Base-by-base conservation (phyloP, 331 rosid species). In the Saraca asoca region DNA sequence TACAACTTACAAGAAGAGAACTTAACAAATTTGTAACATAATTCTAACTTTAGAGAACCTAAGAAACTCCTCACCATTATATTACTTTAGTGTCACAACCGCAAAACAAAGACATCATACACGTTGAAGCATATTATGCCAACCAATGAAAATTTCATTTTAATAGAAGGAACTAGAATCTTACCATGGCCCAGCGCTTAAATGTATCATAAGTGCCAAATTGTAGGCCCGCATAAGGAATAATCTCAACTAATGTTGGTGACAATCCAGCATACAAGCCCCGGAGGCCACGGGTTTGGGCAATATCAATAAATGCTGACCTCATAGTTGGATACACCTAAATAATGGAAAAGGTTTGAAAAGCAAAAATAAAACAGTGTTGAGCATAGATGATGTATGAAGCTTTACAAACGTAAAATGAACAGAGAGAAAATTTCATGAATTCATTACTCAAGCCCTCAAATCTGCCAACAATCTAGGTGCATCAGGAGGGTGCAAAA, bases 211-310 rank as follows among this genome's bases (percentile, higher is more conserved):
- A 87, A 53, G 95, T 93, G 43, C 98, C 98, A 71, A 93, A 93
- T 69, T 93, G 98, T 67, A 93, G 79, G 5, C 98, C 98, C 1
- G 98, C 98, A 58, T 93, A 93, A 24, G 98, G 97, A 81, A 93
- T 71, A 79, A 93, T 93, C 90, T 93, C 97, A 68, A 93, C 95
- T 78, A 93, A 79, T 20, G 95, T 93, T 43, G 98, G 98, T 2
- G 95, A 84, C 66, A 93, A 66, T 78, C 98, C 98, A 58, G 96
- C 82, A 56, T 93, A 93, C 73, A 93, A 51, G 50, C 98, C 97
- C 72, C 64, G 89, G 69, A 84, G 65, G 13, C 97, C 98, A 37
- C 91, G 91, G 19, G 81, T 51, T 56, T 33, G 77, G 57, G 78
- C 9, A 51, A 93, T 93, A 64, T 93, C 96, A n/a, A 79, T 5